Conservation (phyloP, 2,329 filamentous ascomycete species). For the Pseudopyricularia javanii region DNA sequence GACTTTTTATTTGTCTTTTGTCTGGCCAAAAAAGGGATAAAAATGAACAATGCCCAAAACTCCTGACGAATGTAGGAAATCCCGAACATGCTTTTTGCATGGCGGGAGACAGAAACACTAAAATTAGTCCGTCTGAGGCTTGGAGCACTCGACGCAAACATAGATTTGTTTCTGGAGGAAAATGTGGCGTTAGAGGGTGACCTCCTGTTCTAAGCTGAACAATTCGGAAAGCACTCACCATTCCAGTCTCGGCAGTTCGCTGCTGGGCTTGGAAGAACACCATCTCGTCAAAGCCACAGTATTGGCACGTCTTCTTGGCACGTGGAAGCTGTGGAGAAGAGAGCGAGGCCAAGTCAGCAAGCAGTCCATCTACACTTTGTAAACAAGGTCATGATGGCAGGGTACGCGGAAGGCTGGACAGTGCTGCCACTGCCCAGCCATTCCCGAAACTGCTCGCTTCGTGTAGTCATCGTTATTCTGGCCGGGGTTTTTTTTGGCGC, state of each 20-base stretch:
- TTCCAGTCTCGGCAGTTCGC: conserved; percentile 91
- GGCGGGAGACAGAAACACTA: background rate
- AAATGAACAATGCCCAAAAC: background rate
- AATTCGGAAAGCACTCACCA: conserved; percentile 51
- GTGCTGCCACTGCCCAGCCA: background rate
- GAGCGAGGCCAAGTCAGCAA: conserved; percentile 26
- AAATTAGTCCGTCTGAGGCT: background rate
- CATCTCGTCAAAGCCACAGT: conserved; percentile 75
- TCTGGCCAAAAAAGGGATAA: too few species aligned
- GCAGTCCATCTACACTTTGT: background rate
- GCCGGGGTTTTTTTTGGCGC: too few species aligned
- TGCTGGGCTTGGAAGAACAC: conserved; percentile 99
- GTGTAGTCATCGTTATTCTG: too few species aligned
- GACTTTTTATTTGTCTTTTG: too few species aligned
- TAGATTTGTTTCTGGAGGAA: conserved; percentile 68
- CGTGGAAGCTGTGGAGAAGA: conserved; percentile 65
- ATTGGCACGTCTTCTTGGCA: conserved; percentile 73
- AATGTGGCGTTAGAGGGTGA: conserved; percentile 16
- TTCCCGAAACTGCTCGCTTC: background rate
- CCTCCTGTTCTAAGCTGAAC: background rate
- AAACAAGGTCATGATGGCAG: background rate
- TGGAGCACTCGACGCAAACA: conserved; percentile 74
- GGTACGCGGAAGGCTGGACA: background rate
- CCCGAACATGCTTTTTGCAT: background rate
- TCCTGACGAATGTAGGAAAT: background rate